These are phyloP conservation scores for Mycena rosella DNA, from an alignment of 768 basidiomycete genomes.

Conservation along the genomic window DNA sequence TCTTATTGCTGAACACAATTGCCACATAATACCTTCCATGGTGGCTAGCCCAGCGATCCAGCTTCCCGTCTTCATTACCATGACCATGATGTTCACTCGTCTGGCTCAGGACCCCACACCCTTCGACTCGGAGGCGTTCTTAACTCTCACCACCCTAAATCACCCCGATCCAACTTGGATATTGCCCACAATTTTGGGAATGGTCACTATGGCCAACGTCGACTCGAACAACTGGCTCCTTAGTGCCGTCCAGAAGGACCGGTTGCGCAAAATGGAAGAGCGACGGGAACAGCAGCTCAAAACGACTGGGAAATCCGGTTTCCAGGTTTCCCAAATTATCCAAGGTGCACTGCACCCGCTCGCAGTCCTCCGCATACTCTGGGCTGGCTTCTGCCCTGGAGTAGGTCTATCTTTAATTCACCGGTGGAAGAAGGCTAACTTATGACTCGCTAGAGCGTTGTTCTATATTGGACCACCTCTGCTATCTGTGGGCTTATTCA, in stretches of 20 bases:
- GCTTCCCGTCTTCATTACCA: constrained; percentile 78
- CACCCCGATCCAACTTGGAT: constrained; percentile 79
- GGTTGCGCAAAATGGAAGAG: constrained; percentile 60
- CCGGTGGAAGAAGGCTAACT: constrained; percentile 4
- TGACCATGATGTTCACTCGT: constrained; percentile 68
- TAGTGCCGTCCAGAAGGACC: constrained; percentile 67
- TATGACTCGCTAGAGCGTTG: constrained; percentile 62
- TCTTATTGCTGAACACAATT: constrained; percentile 70
- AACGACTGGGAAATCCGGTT: constrained; percentile 58
- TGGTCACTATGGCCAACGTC: constrained; percentile 83
- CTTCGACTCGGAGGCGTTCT: constrained; percentile 82
- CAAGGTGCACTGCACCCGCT: constrained; percentile 68
- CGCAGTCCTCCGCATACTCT: constrained; percentile 74
- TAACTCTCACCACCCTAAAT: constrained; percentile 77
- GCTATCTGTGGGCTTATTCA: constrained; percentile 80
- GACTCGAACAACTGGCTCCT: constrained; percentile 83
- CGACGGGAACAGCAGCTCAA: constrained; percentile 58
- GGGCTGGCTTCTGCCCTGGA: constrained; percentile 79
- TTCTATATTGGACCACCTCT: constrained; percentile 84
- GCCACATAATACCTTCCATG: constrained; percentile 69
- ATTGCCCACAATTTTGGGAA: constrained; percentile 77
- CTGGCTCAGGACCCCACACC: constrained; percentile 72
- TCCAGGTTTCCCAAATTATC: constrained; percentile 59
- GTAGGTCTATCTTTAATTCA: constrained; percentile 55
- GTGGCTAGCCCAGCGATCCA: constrained; percentile 73